Evolutionary conservation across 208 protist species (phyloP), one percentile per base, ranked within the genome.

Genomic region (Leishmania guyanensis): DNA sequence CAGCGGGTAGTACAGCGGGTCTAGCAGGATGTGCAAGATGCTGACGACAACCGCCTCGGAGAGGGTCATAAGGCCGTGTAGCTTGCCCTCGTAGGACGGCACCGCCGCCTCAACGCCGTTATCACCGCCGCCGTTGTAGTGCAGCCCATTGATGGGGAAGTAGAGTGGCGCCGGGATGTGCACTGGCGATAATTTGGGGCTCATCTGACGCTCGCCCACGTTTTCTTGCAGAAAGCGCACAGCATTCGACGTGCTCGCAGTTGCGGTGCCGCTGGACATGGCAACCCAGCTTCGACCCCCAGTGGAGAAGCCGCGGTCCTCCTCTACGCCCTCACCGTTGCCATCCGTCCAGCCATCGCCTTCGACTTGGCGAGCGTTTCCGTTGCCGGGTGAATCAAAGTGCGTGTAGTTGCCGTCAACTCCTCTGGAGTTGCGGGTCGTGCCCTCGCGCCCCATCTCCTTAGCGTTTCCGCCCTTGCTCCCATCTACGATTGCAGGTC

Each of bases 1-100:
- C 8, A 99, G 80, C 39, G 99, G 99, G 88, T 99, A 99, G 84
- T 96, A 95, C n/a, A 91, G 79, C 12, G 92, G 90, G 84, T 99
- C 95, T 8, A 99, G 89, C 43, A 99, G 80, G 14, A 98, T 82
- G 74, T 99, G 91, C 54, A 99, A 85, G 46, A 98, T 98, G 53
- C 91, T 93, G 16, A 99, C 93, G 56, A 96, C 93, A 20, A 95
- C 89, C 36, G 93, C 89, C 85, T 98, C 93, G 10, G 93, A 91
- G 62, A 98, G 82, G 29, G 95, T 96, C 91, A 97, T 95, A 50
- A 89, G 88, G 17, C 86, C 81, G 66, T 81, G 84, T 39, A 86
- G 78, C 26, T 83, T 50, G 39, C 77, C 81, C 26, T 82, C 77
- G 50, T 82, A 84, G 3, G 77, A 82, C n/a, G 85, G 81, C 16